Base-by-base conservation (phyloP, 192 early-diverging fungal genomes). In the Allomyces macrogynus region DNA sequence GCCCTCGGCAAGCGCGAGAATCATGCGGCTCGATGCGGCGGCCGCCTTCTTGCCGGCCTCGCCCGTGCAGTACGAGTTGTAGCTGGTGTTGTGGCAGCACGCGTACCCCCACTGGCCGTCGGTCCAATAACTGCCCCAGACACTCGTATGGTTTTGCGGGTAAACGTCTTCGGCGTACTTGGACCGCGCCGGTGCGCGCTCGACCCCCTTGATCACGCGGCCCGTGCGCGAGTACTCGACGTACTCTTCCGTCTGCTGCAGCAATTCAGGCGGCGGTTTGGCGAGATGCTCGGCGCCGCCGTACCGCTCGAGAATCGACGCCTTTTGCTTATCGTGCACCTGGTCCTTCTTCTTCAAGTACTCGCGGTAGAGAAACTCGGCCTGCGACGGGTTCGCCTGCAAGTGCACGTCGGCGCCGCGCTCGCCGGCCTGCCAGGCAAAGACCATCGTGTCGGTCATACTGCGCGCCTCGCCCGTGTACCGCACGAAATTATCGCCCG, bases 71-170 rank as follows among this genome's bases (percentile, higher is more conserved):
- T 96, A 97, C 18, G 91, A 81, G 66, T 86, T 90, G 62, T 84
- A 76, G 43, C 83, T 68, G 61, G 86, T 81, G 43, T 86, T 82
- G 57, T 82, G 86, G 73, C 96, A 99, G 70, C 96, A 99, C 49
- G 80, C 78, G 77, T 94, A 99, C 23, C 96, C 96, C 96, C 94
- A 99, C 60, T 84, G 78, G 10, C 91, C 91, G 70, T 91, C 87
- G 26, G 80, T 76, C 96, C 96, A 99, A 71, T 82, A 99, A 24
- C 90, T 93, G 1, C 96, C 96, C 91, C 89, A 99, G 22, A 96
- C 84, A 23, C 82, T 71, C 8, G 76, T 81, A 75, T 99, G 94
- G 69, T 95, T 96, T 66, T 86, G 78, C 43, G 77, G 79, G 64
- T 73, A 77, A 43, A 92, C 87, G 75, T 97, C 92, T 69, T 99